A percentile compares a stretch with the other conserved stretches of the same genome.
These are phyloP conservation scores for Graphilbum fragrans DNA, from an alignment of 2,329 filamentous ascomycete genomes.

Conservation along the genomic window DNA sequence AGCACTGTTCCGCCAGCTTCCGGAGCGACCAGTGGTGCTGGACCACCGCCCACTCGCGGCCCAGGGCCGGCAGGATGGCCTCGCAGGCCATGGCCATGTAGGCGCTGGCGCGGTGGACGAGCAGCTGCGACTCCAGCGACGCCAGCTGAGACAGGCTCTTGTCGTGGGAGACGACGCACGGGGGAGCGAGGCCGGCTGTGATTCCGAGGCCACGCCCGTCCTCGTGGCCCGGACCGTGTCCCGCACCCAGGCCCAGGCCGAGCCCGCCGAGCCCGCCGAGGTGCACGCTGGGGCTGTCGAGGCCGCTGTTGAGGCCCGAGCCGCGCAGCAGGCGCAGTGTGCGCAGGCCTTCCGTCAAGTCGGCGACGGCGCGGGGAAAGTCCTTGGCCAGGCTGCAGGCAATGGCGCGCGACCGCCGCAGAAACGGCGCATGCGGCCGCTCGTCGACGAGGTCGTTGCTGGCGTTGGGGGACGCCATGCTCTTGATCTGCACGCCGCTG, in stretches of 20 bases:
- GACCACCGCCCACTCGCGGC: conserved; percentile 7
- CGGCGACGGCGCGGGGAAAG: conserved; percentile 53
- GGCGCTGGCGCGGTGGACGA: conserved; percentile 64
- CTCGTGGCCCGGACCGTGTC: too few species aligned
- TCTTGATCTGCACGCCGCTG: conserved; percentile 44
- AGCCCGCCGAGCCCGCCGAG: too few species aligned
- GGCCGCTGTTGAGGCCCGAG: too few species aligned
- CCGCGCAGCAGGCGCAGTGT: too few species aligned
- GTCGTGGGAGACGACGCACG: too few species aligned
- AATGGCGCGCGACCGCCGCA: conserved; percentile 60
- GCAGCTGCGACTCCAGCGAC: conserved; percentile 53
- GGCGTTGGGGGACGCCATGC: too few species aligned
- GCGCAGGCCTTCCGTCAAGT: conserved; percentile 56
- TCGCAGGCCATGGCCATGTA: conserved; percentile 62
- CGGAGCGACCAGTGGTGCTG: too few species aligned
- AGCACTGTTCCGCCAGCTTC: too few species aligned
- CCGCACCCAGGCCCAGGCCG: too few species aligned
- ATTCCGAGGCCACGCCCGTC: too few species aligned
- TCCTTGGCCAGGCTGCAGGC: conserved; percentile 68
- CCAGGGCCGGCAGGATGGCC: conserved; percentile 40
- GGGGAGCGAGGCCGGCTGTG: too few species aligned
- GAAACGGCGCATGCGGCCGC: conserved; percentile 42
- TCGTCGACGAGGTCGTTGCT: conserved; percentile 15
- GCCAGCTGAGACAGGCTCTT: conserved; percentile 41
- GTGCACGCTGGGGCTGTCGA: too few species aligned